Conservation (phyloP, 768 basidiomycete species). For the Harrya chromipes region DNA sequence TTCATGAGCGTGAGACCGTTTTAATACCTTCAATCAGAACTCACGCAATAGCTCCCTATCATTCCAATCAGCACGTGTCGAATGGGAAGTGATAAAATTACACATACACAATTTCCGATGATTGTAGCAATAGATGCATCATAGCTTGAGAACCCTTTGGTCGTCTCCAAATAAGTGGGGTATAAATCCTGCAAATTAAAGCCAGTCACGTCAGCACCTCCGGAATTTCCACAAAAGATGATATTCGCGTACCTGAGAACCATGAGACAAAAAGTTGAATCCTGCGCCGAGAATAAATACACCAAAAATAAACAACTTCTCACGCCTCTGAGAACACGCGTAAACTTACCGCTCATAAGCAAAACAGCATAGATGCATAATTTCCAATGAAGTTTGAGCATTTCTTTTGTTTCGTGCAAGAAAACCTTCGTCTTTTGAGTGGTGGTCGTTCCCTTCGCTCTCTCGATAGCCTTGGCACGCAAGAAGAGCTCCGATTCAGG, state of each 20-base stretch:
- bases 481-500: slow-evolving; percentile 82
- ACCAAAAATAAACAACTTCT: background rate
- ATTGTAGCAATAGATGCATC: slow-evolving; percentile 75
- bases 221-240: background rate
- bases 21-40: slow-evolving; percentile 19
- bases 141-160: slow-evolving; percentile 57
- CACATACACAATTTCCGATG: slow-evolving; percentile 66
- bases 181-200: slow-evolving; percentile 54
- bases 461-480: slow-evolving; percentile 55
- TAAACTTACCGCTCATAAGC: slow-evolving; percentile 58
- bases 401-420: slow-evolving; percentile 64
- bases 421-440: slow-evolving; percentile 65
- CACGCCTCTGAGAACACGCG: background rate
- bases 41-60: slow-evolving; percentile 45
- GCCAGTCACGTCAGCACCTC: background rate
- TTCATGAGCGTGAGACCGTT: background rate
- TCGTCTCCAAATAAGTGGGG: slow-evolving; percentile 66
- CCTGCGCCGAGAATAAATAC: slow-evolving; percentile 31
- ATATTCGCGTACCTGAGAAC: slow-evolving; percentile 47
- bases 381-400: slow-evolving; percentile 82
- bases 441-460: slow-evolving; percentile 35
- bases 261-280: slow-evolving; percentile 78
- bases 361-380: slow-evolving; percentile 81
- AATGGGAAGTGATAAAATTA: background rate
- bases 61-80: background rate